phyloP scores from a whole-genome alignment of 1,139 yeast species.

The Hansenula sp. region DNA sequence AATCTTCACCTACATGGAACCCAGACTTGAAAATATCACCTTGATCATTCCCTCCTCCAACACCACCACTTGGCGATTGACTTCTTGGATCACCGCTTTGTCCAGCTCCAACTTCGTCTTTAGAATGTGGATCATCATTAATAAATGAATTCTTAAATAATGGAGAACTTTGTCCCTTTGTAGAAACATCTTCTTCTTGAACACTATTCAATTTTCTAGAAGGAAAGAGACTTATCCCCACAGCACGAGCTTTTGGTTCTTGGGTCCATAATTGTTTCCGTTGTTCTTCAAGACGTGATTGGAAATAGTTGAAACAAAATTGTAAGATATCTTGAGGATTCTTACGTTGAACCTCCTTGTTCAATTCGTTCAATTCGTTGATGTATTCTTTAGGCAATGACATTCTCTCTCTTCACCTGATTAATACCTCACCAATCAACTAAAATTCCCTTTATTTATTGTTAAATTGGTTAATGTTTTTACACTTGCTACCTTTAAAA shows the following conservation, averaged over 20 bases:
- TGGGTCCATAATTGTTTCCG: slow-evolving; percentile 51
- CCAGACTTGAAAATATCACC: slow-evolving; percentile 23
- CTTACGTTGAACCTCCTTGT: slow-evolving; percentile 54
- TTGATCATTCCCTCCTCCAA: slow-evolving; percentile 6
- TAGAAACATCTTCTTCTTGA: slow-evolving; percentile 11
- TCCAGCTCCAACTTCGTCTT: slow-evolving; percentile 25
- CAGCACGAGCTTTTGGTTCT: slow-evolving; percentile 45
- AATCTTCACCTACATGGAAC: slow-evolving; percentile 32
- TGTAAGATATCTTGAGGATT: slow-evolving; percentile 69
- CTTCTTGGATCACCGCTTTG: slow-evolving; percentile 5
- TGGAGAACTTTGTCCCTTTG: slow-evolving; percentile 13
- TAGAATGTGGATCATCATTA: slow-evolving; percentile 59
- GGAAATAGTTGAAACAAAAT: slow-evolving; percentile 72
- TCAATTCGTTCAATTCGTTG: slow-evolving; percentile 58
- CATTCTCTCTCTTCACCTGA: slow-evolving; percentile 19
- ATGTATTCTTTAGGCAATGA: slow-evolving; percentile 34
- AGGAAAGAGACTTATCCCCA: slow-evolving; percentile 52
- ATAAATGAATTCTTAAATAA: slow-evolving; percentile 61
- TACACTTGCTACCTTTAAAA: too few relatives aligned
- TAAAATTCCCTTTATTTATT: not conserved
- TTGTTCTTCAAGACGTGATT: slow-evolving; percentile 55
- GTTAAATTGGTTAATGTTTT: too few relatives aligned
- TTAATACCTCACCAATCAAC: too few relatives aligned
- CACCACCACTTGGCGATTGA: slow-evolving; percentile 4
- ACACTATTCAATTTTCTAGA: slow-evolving; percentile 5